Base-by-base conservation (phyloP, 2,329 filamentous ascomycete genomes). In the Fusarium scirpi region DNA sequence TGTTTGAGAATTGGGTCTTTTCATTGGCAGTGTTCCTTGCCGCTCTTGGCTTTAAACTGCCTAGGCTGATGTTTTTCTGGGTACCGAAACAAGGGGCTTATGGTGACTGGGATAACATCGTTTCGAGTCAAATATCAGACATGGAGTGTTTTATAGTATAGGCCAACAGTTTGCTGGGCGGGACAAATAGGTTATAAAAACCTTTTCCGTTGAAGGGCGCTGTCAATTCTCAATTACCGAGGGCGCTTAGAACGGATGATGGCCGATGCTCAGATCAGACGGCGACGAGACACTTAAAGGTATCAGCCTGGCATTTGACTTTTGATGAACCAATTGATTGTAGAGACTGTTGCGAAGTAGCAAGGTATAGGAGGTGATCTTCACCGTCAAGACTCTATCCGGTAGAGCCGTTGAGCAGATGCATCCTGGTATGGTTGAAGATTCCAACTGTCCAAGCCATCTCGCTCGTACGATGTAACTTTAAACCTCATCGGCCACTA, bases 71-170 rank as follows among this genome's bases (percentile, higher is more conserved):
- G 10, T 38, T 69, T 67, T 29, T 3, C 10, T 9, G 10, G 8
- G 12, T 13, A 24, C 24, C 32, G 47, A 62, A 48, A 53, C 67
- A 55, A 52, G 67, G 66, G 11, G n/a, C 41, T 53, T 13, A 22
- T 53, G n/a, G 18, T 41, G 24, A n/a, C 49, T n/a, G 11, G 38
- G 49, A 22, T 53, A 6, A 43, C 9, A 11, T 25, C 25, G 18
- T 52, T 53, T 20, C 13, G 15, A 27, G 49, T 34, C 32, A 24
- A 43, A 53, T 13, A 40, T 52, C 32, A 52, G 24, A 43, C 49
- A 53, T 16, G 32, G n/a, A 4, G 16, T 27, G 49, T 53, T 43
- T 53, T 18, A 16, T 16, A 40, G 16, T 51, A 18, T 1, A 41
- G 8, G 4, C 24, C 16, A 43, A 43, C 18, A 8, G 5, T 5